phyloP scores from a whole-genome alignment of 169 alveolate genomes.

The Plasmodium relictum region DNA sequence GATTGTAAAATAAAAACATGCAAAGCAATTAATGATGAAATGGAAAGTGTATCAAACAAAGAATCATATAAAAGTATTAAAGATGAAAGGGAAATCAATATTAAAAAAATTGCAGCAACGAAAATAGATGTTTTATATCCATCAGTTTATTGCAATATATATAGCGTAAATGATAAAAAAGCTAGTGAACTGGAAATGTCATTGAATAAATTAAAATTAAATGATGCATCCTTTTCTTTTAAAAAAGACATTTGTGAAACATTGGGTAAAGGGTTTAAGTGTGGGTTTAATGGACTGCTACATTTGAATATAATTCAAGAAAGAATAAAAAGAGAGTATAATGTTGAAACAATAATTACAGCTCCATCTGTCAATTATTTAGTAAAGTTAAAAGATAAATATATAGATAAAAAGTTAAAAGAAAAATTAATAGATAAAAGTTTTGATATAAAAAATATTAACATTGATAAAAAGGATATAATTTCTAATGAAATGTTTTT shows the following conservation, averaged over 20 bases:
- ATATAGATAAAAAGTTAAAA: slow-evolving; percentile 69
- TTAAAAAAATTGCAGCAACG: slow-evolving; percentile 39
- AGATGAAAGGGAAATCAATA: slow-evolving; percentile 13
- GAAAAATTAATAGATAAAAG: slow-evolving; percentile 34
- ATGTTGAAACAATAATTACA: slow-evolving; percentile 90
- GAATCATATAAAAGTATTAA: too few species aligned
- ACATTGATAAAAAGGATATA: slow-evolving; percentile 1
- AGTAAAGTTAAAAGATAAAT: slow-evolving; percentile 75
- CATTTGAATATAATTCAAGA: slow-evolving; percentile 95
- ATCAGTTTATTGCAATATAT: slow-evolving; percentile 93
- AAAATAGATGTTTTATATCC: slow-evolving; percentile 86
- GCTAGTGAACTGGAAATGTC: slow-evolving; percentile 84
- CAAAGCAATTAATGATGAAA: background rate
- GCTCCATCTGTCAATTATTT: slow-evolving; percentile 91
- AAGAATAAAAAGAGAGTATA: slow-evolving; percentile 92
- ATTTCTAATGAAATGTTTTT: background rate
- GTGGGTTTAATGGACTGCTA: slow-evolving; percentile 96
- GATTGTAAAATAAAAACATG: background rate
- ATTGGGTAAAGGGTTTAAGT: slow-evolving; percentile 94
- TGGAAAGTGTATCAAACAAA: background rate
- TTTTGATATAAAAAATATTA: slow-evolving; percentile 28
- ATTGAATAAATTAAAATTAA: slow-evolving; percentile 89
- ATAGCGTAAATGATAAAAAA: slow-evolving; percentile 89
- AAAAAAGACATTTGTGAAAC: slow-evolving; percentile 91
- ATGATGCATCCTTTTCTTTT: slow-evolving; percentile 92